Evolutionary conservation across 768 basidiomycete species (phyloP).

Genomic region (Botryobasidium botryosum): DNA sequence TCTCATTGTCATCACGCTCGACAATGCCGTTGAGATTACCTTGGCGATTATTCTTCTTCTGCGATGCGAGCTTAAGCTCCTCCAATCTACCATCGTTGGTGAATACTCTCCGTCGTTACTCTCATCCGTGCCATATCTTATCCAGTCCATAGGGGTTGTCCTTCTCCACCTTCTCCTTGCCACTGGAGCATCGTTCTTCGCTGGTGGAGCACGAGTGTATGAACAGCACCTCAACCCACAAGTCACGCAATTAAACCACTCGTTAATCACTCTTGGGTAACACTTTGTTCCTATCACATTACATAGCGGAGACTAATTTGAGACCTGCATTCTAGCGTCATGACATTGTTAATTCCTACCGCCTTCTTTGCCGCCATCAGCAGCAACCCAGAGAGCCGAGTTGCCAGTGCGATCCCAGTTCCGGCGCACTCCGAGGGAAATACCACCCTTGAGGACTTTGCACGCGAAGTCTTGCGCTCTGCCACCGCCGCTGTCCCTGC

Average conservation of each 20-base stretch:
- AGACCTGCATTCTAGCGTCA: conserved; percentile 27
- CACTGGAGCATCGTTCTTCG: conserved; percentile 53
- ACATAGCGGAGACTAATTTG: neutral
- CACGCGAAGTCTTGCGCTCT: conserved; percentile 4
- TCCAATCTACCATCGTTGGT: conserved; percentile 55
- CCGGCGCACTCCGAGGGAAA: neutral
- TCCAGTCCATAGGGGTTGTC: conserved; percentile 34
- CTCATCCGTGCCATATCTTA: neutral
- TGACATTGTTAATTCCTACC: conserved; percentile 45
- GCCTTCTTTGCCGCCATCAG: conserved; percentile 45
- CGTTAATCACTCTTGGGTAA: conserved; percentile 52
- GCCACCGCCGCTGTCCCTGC: conserved; percentile 13
- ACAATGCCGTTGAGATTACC: conserved; percentile 57
- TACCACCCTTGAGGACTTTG: neutral
- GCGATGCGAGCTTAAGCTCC: conserved; percentile 41
- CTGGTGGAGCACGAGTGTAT: conserved; percentile 47
- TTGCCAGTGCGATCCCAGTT: neutral
- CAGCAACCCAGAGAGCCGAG: conserved; percentile 20
- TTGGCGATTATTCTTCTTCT: conserved; percentile 49
- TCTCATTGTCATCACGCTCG: conserved; percentile 42
- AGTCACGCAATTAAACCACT: conserved; percentile 47
- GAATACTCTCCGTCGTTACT: neutral
- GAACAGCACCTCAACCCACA: conserved; percentile 55
- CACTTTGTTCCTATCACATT: conserved; percentile 10
- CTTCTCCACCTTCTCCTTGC: conserved; percentile 57